phyloP scores from a whole-genome alignment of 306 rosid species.

The Lathyrus oleraceus region DNA sequence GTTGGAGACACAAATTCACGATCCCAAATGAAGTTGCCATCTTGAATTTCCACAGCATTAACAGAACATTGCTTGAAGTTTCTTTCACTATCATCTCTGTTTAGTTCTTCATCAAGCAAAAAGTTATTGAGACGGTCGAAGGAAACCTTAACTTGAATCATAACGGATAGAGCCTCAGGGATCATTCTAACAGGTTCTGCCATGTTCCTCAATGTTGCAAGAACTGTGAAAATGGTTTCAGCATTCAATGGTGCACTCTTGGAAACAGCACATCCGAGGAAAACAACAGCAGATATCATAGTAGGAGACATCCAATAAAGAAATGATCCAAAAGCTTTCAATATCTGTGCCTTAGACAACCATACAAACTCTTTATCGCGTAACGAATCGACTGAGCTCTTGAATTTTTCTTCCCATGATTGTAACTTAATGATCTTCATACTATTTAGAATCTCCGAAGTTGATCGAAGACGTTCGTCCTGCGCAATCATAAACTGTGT shows the following conservation, averaged over 20 bases:
- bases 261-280: constrained; percentile 54
- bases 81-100: constrained; percentile 31
- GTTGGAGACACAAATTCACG: constrained; percentile 50
- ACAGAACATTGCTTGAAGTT: constrained; percentile 14
- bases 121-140: constrained; percentile 59
- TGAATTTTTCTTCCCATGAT: constrained; percentile 81
- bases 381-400: constrained; percentile 44
- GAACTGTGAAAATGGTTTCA: constrained; percentile 73
- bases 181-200: constrained; percentile 71
- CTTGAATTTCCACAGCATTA: constrained; percentile 47
- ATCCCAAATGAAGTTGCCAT: constrained; percentile 68
- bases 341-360: constrained; percentile 51
- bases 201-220: constrained; percentile 62
- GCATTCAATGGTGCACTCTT: constrained; percentile 69
- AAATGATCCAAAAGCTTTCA: constrained; percentile 44
- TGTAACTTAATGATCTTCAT: constrained; percentile 83
- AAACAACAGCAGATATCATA: constrained; percentile 57
- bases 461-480: constrained; percentile 67
- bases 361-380: constrained; percentile 66
- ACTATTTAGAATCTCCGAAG: constrained; percentile 75
- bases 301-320: constrained; percentile 79
- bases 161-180: constrained; percentile 66
- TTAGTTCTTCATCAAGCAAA: constrained; percentile 69
- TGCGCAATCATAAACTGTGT: constrained; percentile 67
- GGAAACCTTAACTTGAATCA: constrained; percentile 80